Evolutionary conservation across 1,139 yeast genomes (phyloP).

Genomic region (Candida sp.): DNA sequence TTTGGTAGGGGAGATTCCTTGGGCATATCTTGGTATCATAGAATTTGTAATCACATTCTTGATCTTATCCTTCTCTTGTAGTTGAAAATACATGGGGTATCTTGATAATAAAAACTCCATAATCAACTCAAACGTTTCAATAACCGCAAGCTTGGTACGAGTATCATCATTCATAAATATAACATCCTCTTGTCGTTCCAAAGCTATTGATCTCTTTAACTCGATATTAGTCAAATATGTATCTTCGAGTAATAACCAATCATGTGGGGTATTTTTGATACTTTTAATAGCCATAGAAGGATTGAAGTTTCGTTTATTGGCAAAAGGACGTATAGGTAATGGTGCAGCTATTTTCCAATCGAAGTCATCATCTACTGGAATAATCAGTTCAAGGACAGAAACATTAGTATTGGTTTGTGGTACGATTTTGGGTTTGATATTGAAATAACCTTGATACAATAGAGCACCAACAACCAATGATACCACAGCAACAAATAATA

Average conservation of each 20-base stretch:
- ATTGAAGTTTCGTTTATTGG: constrained; percentile 31
- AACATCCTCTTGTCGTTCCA: constrained; percentile 18
- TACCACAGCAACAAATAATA: not conserved
- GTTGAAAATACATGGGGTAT: constrained; percentile 31
- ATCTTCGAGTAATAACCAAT: constrained; percentile 37
- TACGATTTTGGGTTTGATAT: not conserved
- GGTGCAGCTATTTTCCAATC: constrained; percentile 49
- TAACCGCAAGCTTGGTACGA: constrained; percentile 21
- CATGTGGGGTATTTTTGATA: constrained; percentile 26
- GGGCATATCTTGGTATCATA: constrained; percentile 19
- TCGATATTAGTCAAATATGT: constrained; percentile 25
- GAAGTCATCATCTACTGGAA: constrained; percentile 25
- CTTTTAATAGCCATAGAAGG: constrained; percentile 37
- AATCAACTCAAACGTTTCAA: constrained; percentile 30
- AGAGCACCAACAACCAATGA: not conserved
- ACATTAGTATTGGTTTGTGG: not conserved
- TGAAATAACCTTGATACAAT: not conserved
- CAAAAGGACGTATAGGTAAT: constrained; percentile 51
- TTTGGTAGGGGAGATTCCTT: constrained; percentile 12
- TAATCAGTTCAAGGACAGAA: not conserved
- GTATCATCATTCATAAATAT: constrained; percentile 17
- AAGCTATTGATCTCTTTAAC: constrained; percentile 17
- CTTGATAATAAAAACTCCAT: constrained; percentile 23
- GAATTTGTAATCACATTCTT: constrained; percentile 28
- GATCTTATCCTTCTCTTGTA: constrained; percentile 5